Evolutionary conservation across 2,329 filamentous ascomycete genomes (phyloP), one percentile per base, ranked within the genome.

Genomic region (Phoma sp.): DNA sequence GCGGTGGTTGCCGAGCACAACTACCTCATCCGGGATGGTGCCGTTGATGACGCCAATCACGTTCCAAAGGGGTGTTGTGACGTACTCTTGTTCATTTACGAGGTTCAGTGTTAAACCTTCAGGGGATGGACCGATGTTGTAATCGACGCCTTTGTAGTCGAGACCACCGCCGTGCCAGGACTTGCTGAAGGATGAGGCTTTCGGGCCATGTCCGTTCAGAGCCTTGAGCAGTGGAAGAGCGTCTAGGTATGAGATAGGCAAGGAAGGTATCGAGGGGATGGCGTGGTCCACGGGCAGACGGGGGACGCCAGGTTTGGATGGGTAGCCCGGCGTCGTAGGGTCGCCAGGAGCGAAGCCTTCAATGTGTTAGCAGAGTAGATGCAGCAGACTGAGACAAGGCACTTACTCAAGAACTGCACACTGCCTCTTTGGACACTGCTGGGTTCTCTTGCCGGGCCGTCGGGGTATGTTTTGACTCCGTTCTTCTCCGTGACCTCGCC

Each of bases 31-130:
- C 0, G 87, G 81, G 29, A 95, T 86, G 0, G 89, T 90, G 9
- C 93, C 95, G 66, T 96, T 96, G 72, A 99, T 91, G 38, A 95
- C 81, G 37, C 93, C 93, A 60, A 98, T 93, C 2, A 95, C 91
- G 69, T 99, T 89, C 80, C 80, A 82, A 7, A 81, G 62, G 2
- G 80, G 79, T 6, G 80, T 82, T 1, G 74, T 81, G 18, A 77
- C 74, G 48, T 81, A 81, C 23, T 82, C 77, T 56, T 81, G 78
- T 57, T 80, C 74, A 57, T 82, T 82, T 47, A 80, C 70, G 5
- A 82, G 70, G 49, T 81, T 80, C 34, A 82, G 56, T 0, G 71
- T 85, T 1, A 93, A 69, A 47, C 84, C 76, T 14, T 90, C 84
- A 0, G 93, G 91, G 0, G 91, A 88, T 0, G 92, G 92, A 1